A percentile compares a stretch with the other conserved stretches of the same genome.
These are phyloP conservation scores for Fusarium verticillioides DNA, from an alignment of 2,329 filamentous ascomycete genomes.

Conservation along the genomic window DNA sequence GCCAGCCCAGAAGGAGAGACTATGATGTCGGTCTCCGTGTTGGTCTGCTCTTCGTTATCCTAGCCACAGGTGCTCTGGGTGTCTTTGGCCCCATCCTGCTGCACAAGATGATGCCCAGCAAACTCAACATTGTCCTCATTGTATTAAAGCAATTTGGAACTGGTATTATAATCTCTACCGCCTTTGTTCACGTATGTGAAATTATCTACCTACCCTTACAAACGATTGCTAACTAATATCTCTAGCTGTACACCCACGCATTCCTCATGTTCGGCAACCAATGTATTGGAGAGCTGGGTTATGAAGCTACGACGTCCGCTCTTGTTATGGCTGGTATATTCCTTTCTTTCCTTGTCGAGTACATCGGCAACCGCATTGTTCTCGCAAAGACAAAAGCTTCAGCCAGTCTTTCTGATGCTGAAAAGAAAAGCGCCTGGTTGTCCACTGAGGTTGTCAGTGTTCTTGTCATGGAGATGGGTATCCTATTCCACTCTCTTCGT, in stretches of 20 bases:
- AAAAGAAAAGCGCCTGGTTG: slow-evolving; percentile 42
- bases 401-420: slow-evolving; percentile 35
- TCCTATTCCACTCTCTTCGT: slow-evolving; percentile 80
- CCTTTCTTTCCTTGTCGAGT: slow-evolving; percentile 78
- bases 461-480: slow-evolving; percentile 76
- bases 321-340: slow-evolving; percentile 81
- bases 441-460: slow-evolving; percentile 67
- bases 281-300: slow-evolving; percentile 73
- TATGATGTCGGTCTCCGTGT: slow-evolving; percentile 77
- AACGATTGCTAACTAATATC: not conserved
- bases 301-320: slow-evolving; percentile 75
- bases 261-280: slow-evolving; percentile 76
- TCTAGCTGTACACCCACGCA: slow-evolving; percentile 78
- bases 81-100: slow-evolving; percentile 76
- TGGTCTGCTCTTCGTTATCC: slow-evolving; percentile 77
- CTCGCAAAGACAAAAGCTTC: slow-evolving; percentile 49
- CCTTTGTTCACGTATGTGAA: slow-evolving; percentile 70
- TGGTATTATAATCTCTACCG: slow-evolving; percentile 77
- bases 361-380: slow-evolving; percentile 69
- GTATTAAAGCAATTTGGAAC: slow-evolving; percentile 80
- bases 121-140: slow-evolving; percentile 63
- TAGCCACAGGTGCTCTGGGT: slow-evolving; percentile 74
- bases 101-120: slow-evolving; percentile 65
- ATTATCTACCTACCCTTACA: not conserved
- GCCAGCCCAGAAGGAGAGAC: slow-evolving; percentile 59